Conservation (phyloP, 257 asterid species). For the Thymus mandschuricus region DNA sequence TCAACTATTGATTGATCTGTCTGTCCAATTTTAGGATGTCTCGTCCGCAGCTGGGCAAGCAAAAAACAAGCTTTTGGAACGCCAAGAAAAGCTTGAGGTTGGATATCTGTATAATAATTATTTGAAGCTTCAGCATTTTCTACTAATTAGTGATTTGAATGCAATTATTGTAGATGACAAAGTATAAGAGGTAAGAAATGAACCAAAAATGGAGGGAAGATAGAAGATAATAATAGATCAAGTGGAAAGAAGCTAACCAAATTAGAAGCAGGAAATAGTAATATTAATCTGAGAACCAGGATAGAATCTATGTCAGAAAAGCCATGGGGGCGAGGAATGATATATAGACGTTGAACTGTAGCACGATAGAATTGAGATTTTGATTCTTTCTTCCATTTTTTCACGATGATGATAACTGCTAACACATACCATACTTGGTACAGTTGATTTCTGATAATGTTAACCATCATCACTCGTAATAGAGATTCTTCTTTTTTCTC, state of each 20-base stretch:
- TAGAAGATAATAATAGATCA: background rate
- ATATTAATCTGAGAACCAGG: background rate
- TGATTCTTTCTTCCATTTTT: background rate
- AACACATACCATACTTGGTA: background rate
- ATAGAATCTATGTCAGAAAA: background rate
- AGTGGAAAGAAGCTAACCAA: background rate
- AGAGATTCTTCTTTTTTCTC: conserved; percentile 8
- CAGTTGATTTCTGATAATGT: background rate
- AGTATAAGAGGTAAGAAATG: background rate
- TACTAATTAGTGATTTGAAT: conserved; percentile 6
- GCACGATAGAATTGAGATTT: background rate
- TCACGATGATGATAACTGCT: background rate
- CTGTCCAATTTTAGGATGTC: conserved; percentile 64
- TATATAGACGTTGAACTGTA: background rate
- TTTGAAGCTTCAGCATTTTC: background rate
- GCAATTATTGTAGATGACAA: background rate
- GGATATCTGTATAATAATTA: conserved; percentile 23
- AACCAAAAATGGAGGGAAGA: background rate
- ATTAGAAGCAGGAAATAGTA: background rate
- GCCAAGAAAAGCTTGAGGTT: conserved; percentile 94
- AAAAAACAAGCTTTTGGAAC: conserved; percentile 83
- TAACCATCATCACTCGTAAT: conserved; percentile 12
- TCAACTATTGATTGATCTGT: conserved; percentile 19
- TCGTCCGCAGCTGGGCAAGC: conserved; percentile 89
- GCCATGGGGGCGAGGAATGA: background rate